Evolutionary conservation across 192 early-diverging fungal species (phyloP).

Genomic region (Coemansia aciculifera): DNA sequence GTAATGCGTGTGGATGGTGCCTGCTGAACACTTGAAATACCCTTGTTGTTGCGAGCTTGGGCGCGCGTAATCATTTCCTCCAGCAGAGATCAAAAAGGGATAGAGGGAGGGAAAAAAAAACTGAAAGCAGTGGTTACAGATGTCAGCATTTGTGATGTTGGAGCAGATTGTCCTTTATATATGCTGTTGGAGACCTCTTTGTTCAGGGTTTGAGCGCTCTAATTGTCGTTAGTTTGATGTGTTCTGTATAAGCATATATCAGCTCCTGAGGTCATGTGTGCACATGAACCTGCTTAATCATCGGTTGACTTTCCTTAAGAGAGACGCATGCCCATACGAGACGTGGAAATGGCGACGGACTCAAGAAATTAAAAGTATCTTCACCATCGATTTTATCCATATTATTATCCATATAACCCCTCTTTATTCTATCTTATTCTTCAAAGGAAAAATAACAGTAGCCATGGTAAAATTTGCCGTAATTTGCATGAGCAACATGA

Average conservation of each 20-base stretch:
- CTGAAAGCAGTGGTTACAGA: background rate
- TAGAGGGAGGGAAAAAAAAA: background rate
- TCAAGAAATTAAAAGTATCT: background rate
- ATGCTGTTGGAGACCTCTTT: background rate
- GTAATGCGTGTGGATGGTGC: background rate
- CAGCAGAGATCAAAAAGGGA: background rate
- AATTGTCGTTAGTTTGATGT: background rate
- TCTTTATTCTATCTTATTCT: background rate
- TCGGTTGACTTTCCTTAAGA: background rate
- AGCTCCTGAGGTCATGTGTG: background rate
- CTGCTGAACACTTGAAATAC: background rate
- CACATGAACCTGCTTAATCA: background rate
- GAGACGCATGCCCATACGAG: background rate
- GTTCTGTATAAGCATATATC: background rate
- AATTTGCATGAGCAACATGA: conserved; percentile 96
- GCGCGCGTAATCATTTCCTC: conserved; percentile 1
- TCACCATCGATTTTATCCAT: background rate
- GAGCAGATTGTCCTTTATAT: background rate
- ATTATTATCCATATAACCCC: background rate
- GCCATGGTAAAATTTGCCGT: conserved; percentile 84
- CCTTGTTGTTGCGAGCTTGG: background rate
- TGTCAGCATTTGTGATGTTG: background rate
- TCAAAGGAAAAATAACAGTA: background rate
- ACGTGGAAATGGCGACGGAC: background rate
- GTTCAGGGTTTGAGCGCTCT: background rate